Conservation (phyloP, 2,329 filamentous ascomycete genomes). For the Aspergillus sp. region DNA sequence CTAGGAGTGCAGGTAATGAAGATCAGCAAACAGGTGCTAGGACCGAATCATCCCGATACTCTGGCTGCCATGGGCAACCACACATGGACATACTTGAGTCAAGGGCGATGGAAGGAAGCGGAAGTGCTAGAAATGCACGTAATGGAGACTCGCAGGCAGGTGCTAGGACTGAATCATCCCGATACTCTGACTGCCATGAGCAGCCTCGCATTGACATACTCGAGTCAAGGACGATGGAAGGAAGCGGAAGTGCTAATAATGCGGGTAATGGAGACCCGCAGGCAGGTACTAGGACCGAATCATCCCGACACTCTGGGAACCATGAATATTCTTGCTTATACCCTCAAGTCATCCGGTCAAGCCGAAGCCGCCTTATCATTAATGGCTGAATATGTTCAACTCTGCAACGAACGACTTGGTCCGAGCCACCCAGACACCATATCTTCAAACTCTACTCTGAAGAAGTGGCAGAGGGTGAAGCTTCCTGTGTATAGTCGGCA, state of each 20-base stretch:
- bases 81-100: background rate
- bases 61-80: slow-evolving; percentile 7
- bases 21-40: slow-evolving; percentile 9
- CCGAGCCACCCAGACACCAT: background rate
- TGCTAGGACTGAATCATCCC: background rate
- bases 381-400: background rate
- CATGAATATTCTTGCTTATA: background rate
- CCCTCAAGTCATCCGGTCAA: background rate
- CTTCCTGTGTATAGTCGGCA: too few species aligned
- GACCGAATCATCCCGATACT: slow-evolving; percentile 16
- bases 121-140: background rate
- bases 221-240: background rate
- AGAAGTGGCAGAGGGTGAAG: too few species aligned
- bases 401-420: background rate
- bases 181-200: background rate
- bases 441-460: too few species aligned
- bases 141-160: background rate
- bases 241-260: background rate
- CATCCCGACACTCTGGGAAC: background rate
- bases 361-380: too few species aligned
- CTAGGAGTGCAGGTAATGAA: slow-evolving; percentile 9
- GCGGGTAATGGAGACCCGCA: background rate
- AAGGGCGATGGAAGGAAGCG: background rate
- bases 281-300: background rate
- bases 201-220: background rate